Percentiles rank a stretch among this genome's conserved stretches.
Evolutionary conservation across 1,284 basidiomycete species (phyloP).

Genomic region (Inonotus hispidus): DNA sequence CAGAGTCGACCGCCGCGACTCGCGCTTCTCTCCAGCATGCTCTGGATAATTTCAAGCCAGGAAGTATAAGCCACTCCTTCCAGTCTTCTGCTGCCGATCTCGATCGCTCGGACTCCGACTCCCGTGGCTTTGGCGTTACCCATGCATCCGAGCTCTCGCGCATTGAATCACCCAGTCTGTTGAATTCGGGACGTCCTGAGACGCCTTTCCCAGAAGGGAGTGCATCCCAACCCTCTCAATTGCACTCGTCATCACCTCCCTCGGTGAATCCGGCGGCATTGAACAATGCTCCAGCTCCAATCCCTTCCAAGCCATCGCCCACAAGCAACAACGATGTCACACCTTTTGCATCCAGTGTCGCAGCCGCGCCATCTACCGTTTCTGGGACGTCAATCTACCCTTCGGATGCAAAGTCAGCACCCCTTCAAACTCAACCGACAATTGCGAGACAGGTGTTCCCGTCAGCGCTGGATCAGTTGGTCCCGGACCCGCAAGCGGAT

Average conservation of each 20-base stretch:
- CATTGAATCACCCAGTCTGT: conserved; percentile 42
- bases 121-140: conserved; percentile 73
- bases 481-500: conserved; percentile 62
- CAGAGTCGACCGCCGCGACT: conserved; percentile 54
- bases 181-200: neutral
- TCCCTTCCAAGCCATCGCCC: conserved; percentile 31
- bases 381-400: conserved; percentile 20
- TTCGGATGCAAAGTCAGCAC: conserved; percentile 27
- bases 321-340: conserved; percentile 3
- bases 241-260: neutral
- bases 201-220: conserved; percentile 13
- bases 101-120: conserved; percentile 67
- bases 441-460: conserved; percentile 61
- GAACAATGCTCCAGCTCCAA: conserved; percentile 51
- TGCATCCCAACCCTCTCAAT: neutral
- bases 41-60: conserved; percentile 68
- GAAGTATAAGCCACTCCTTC: conserved; percentile 48
- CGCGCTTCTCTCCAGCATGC: conserved; percentile 72
- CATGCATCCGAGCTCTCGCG: conserved; percentile 66
- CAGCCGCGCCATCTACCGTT: neutral
- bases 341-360: neutral
- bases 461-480: conserved; percentile 43
- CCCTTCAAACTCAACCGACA: conserved; percentile 39
- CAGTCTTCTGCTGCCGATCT: conserved; percentile 46
- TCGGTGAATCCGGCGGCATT: conserved; percentile 48